Evolutionary conservation across 495 filamentous ascomycete genomes (phyloP).

Genomic region (Symbiotaphrina buchneri): DNA sequence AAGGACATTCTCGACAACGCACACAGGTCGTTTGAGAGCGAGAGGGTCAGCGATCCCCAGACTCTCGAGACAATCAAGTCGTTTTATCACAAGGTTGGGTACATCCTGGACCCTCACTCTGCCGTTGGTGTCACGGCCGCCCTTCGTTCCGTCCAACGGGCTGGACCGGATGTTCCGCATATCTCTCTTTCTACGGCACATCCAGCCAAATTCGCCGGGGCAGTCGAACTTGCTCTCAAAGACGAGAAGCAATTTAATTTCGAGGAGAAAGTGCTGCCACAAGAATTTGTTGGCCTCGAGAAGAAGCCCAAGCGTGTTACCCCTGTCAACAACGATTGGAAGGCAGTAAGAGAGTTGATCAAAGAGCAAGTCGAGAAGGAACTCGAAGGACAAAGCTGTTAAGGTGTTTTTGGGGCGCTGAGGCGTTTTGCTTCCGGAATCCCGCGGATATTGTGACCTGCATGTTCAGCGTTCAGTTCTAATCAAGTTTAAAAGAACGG

Average conservation of each 20-base stretch:
- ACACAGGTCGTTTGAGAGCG: constrained; percentile 48
- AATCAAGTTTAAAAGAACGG: no score
- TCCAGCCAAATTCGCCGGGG: constrained; percentile 75
- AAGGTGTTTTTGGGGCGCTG: no score
- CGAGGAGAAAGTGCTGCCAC: constrained; percentile 43
- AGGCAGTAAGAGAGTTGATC: constrained; percentile 30
- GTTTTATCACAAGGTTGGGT: constrained; percentile 35
- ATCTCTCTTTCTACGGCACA: constrained; percentile 82
- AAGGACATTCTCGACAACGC: constrained; percentile 39
- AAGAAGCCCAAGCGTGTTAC: constrained; percentile 37
- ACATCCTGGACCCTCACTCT: constrained; percentile 81
- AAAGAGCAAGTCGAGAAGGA: constrained; percentile 25
- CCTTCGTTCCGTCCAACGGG: constrained; percentile 33
- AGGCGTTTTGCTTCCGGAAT: no score
- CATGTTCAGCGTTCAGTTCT: no score
- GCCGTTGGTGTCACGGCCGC: constrained; percentile 67
- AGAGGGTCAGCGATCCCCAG: constrained; percentile 59
- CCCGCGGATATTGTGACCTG: no score
- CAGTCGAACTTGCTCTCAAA: constrained; percentile 52
- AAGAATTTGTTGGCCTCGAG: constrained; percentile 55
- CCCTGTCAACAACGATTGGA: constrained; percentile 26
- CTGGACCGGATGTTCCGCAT: constrained; percentile 23
- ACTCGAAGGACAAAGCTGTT: constrained; percentile 1
- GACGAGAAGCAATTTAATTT: constrained; percentile 46
- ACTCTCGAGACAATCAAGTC: constrained; percentile 50